A percentile compares a stretch with the other conserved stretches of the same genome.
These are phyloP conservation scores for Phyllachora maydis DNA, from an alignment of 2,329 filamentous ascomycete genomes.

Conservation along the genomic window DNA sequence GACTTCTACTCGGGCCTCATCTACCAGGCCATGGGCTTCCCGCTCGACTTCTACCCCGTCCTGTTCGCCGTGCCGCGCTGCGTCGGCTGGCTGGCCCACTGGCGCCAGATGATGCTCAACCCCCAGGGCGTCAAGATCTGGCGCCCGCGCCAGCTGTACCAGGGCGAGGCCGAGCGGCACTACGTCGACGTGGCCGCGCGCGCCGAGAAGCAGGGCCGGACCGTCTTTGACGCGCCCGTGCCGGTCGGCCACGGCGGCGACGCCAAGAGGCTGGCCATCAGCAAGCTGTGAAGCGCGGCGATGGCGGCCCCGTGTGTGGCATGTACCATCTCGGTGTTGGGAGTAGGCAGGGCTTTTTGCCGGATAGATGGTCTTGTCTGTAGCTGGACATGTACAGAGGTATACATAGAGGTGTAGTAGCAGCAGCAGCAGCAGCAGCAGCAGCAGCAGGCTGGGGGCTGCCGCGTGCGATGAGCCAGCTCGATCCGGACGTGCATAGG, in stretches of 20 bases:
- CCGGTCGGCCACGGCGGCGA: slow-evolving; percentile 18
- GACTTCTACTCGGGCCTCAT: slow-evolving; percentile 30
- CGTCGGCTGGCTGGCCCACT: slow-evolving; percentile 28
- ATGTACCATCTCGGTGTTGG: too few relatives aligned
- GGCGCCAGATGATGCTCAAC: slow-evolving; percentile 27
- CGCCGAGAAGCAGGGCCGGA: slow-evolving; percentile 9
- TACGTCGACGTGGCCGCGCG: slow-evolving; percentile 14
- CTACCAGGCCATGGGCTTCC: slow-evolving; percentile 31
- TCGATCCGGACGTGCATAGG: too few relatives aligned
- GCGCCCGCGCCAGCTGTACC: slow-evolving; percentile 24
- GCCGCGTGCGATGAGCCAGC: too few relatives aligned
- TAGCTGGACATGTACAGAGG: too few relatives aligned
- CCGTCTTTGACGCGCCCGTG: slow-evolving; percentile 14
- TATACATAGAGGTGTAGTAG: too few relatives aligned
- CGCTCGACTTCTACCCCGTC: slow-evolving; percentile 28
- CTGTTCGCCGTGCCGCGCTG: slow-evolving; percentile 27
- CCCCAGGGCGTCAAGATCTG: slow-evolving; percentile 26
- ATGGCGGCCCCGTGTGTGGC: too few relatives aligned
- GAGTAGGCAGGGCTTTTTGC: too few relatives aligned
- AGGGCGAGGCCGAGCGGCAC: slow-evolving; percentile 20
- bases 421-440: too few relatives aligned
- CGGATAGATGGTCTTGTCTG: too few relatives aligned
- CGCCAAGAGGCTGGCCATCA: slow-evolving; percentile 19
- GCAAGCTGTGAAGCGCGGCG: too few relatives aligned
- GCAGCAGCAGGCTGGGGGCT: too few relatives aligned